phyloP scores from a whole-genome alignment of 371 early-diverging fungal genomes.

The Catenaria anguillulae region DNA sequence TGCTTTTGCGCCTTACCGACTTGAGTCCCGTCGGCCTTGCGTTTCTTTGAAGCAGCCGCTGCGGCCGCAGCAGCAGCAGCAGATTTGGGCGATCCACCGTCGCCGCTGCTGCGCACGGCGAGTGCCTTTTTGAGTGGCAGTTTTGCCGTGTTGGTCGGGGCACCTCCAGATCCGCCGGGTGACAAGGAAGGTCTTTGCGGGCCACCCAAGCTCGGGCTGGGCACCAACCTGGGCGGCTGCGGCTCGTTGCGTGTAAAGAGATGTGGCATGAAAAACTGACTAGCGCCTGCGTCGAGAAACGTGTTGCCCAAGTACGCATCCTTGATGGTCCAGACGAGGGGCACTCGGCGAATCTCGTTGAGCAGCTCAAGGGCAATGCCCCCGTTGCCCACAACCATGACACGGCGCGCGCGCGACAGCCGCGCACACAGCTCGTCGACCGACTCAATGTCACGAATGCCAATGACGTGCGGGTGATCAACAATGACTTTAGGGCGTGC shows the following conservation, averaged over 20 bases:
- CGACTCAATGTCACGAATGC: constrained; percentile 7
- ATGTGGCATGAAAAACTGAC: constrained; percentile 3
- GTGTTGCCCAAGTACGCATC: constrained; percentile 5
- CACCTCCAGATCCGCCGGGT: no score
- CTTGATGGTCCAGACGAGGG: constrained; percentile 7
- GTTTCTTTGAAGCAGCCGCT: no score
- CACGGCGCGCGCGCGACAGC: constrained; percentile 1
- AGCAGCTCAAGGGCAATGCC: constrained; percentile 6
- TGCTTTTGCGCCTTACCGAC: background rate
- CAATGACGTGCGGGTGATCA: constrained; percentile 4
- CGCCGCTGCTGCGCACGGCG: no score
- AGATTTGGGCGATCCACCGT: no score
- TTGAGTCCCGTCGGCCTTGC: no score
- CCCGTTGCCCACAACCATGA: constrained; percentile 8
- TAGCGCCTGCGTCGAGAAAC: constrained; percentile 4
- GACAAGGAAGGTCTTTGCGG: no score
- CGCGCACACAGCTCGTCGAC: constrained; percentile 4
- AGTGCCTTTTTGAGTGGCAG: background rate
- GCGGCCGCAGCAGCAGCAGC: no score
- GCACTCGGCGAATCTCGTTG: constrained; percentile 7
- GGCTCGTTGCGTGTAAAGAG: constrained; percentile 6
- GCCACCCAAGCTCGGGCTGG: background rate
- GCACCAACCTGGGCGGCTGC: no score
- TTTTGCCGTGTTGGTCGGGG: background rate
- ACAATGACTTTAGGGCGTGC: background rate